phyloP scores from a whole-genome alignment of 2,329 filamentous ascomycete genomes.

The Arthrobotrys sinensis region DNA sequence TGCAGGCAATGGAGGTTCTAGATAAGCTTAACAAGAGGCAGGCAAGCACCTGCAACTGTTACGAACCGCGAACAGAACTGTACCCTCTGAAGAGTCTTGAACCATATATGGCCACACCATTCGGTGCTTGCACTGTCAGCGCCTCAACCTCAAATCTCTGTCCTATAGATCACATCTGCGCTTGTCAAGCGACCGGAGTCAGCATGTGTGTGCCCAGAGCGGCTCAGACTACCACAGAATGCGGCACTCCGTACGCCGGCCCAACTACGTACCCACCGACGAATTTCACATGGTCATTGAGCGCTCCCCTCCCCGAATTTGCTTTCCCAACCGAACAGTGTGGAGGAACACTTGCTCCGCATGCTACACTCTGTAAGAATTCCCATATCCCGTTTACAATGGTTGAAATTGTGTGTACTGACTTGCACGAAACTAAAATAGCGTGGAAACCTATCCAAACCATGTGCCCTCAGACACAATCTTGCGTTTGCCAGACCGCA shows the following conservation, averaged over 20 bases:
- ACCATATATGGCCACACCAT: constrained; percentile 43
- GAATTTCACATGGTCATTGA: constrained; percentile 13
- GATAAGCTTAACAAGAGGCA: constrained; percentile 29
- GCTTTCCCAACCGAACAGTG: constrained; percentile 44
- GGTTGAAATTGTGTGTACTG: neutral
- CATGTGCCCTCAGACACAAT: constrained; percentile 10
- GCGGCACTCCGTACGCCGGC: constrained; percentile 18
- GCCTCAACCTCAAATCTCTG: constrained; percentile 33
- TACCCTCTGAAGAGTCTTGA: neutral
- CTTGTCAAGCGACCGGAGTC: constrained; percentile 26
- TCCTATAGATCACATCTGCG: constrained; percentile 26
- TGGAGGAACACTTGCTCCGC: constrained; percentile 19
- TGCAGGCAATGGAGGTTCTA: neutral
- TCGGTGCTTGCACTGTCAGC: neutral
- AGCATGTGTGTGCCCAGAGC: constrained; percentile 51
- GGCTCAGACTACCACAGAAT: neutral
- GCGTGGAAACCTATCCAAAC: constrained; percentile 36
- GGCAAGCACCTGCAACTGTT: constrained; percentile 21
- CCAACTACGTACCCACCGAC: constrained; percentile 8
- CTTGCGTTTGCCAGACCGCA: constrained; percentile 24
- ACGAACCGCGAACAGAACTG: neutral
- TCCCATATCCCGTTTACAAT: neutral
- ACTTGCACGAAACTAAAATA: neutral
- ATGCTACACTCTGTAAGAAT: constrained; percentile 30
- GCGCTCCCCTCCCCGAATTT: neutral